Evolutionary conservation across 805 yeast species (phyloP).

Genomic region (Metschnikowia peoriensis): DNA sequence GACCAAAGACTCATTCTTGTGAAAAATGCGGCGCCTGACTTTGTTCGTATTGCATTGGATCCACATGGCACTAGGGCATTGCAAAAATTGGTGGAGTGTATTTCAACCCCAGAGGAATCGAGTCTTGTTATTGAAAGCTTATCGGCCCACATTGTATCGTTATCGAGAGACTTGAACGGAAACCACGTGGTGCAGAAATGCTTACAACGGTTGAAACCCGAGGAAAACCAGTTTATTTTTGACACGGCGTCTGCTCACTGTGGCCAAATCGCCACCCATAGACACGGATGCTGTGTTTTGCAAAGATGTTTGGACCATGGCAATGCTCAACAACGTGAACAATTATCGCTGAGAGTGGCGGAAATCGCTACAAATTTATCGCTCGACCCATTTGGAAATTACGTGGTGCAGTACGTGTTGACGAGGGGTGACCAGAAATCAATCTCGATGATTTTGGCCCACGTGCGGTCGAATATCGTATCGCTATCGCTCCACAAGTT

Average conservation of each 20-base stretch:
- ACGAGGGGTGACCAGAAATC: slow-evolving; percentile 44
- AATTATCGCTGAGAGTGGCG: slow-evolving; percentile 66
- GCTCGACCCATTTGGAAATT: slow-evolving; percentile 93
- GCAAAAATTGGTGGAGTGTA: slow-evolving; percentile 86
- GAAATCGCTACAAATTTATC: slow-evolving; percentile 66
- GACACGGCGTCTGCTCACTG: slow-evolving; percentile 77
- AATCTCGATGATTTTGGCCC: slow-evolving; percentile 33
- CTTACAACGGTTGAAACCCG: slow-evolving; percentile 63
- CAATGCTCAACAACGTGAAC: slow-evolving; percentile 61
- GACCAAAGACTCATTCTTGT: slow-evolving; percentile 72
- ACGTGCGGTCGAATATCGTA: slow-evolving; percentile 36
- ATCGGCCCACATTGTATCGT: slow-evolving; percentile 66
- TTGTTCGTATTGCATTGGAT: slow-evolving; percentile 79
- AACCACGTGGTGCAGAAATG: slow-evolving; percentile 96
- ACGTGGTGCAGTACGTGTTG: slow-evolving; percentile 91
- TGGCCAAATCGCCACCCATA: slow-evolving; percentile 83
- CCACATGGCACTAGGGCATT: slow-evolving; percentile 97
- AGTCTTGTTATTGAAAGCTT: slow-evolving; percentile 58
- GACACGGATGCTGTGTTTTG: slow-evolving; percentile 93
- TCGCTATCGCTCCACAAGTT: slow-evolving; percentile 57
- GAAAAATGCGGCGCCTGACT: slow-evolving; percentile 65
- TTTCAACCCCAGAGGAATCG: slow-evolving; percentile 70
- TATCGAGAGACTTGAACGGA: slow-evolving; percentile 90
- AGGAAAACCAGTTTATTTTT: slow-evolving; percentile 83
- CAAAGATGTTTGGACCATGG: slow-evolving; percentile 96